Conservation (phyloP, 345 rosid species). For the Acer saccharum region DNA sequence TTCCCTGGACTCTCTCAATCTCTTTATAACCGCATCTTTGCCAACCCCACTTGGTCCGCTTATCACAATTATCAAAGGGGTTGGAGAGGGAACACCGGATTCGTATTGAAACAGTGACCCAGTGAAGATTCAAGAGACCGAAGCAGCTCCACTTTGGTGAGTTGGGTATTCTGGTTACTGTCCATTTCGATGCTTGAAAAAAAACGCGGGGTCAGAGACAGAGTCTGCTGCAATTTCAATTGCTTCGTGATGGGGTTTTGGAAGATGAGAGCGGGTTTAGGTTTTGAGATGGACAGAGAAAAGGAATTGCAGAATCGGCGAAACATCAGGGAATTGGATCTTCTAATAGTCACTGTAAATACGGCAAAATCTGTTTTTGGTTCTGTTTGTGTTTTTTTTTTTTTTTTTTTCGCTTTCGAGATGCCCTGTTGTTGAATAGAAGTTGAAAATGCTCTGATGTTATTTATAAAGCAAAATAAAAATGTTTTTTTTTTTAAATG, state of each 20-base stretch:
- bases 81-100: conserved; percentile 55
- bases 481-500: too few species aligned
- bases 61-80: conserved; percentile 69
- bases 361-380: background rate
- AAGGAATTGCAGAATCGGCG: conserved; percentile 46
- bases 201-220: conserved; percentile 19
- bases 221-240: background rate
- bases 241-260: conserved; percentile 12
- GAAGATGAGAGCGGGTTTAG: conserved; percentile 1
- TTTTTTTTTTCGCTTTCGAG: background rate
- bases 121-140: conserved; percentile 74
- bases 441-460: background rate
- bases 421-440: background rate
- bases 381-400: background rate
- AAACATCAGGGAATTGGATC: conserved; percentile 40
- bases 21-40: conserved; percentile 82
- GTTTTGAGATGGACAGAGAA: conserved; percentile 32
- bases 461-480: too few species aligned
- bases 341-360: background rate
- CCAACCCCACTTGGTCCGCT: conserved; percentile 96
- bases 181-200: conserved; percentile 52
- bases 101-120: conserved; percentile 49
- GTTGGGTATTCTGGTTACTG: conserved; percentile 45
- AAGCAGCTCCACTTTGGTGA: conserved; percentile 57
- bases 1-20: conserved; percentile 55